A percentile compares a stretch with the other conserved stretches of the same genome.
Conservation (phyloP, 208 protist species). For the Porcisia deanei region DNA sequence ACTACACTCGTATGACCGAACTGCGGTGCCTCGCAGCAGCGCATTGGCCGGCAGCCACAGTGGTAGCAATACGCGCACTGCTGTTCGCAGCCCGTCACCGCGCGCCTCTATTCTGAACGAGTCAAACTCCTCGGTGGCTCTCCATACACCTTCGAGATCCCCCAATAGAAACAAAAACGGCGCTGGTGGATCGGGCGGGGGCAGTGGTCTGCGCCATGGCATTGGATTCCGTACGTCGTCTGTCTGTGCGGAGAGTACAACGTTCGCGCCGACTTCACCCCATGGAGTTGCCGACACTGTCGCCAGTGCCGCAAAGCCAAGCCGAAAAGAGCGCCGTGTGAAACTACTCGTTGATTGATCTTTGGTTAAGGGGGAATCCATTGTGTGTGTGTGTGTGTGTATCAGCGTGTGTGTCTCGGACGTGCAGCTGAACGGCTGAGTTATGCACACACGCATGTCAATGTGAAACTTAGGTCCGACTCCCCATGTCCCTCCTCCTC, state of each 20-base stretch:
- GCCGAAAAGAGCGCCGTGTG: conserved; percentile 43
- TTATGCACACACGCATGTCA: no score
- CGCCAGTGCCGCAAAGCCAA: conserved; percentile 9
- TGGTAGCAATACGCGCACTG: neutral
- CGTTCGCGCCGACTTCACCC: neutral
- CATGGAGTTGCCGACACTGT: neutral
- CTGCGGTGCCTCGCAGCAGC: conserved; percentile 22
- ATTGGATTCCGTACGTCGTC: conserved; percentile 39
- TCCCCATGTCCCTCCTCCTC: no score
- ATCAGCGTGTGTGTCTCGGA: neutral
- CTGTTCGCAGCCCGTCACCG: conserved; percentile 16
- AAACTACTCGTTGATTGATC: conserved; percentile 57
- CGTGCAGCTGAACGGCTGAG: no score
- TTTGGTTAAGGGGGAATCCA: neutral
- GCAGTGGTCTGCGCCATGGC: conserved; percentile 39
- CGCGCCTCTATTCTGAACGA: neutral
- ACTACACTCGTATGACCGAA: conserved; percentile 25
- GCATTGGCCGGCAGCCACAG: conserved; percentile 8
- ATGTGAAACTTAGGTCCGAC: no score
- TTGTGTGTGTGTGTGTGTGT: neutral
- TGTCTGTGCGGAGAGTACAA: conserved; percentile 6
- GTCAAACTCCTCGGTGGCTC: neutral
- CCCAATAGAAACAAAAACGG: neutral
- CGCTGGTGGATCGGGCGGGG: conserved; percentile 5
- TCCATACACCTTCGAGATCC: conserved; percentile 19